These are phyloP conservation scores for Priceomyces fermenticarens DNA, from an alignment of 805 yeast species.

Conservation along the genomic window DNA sequence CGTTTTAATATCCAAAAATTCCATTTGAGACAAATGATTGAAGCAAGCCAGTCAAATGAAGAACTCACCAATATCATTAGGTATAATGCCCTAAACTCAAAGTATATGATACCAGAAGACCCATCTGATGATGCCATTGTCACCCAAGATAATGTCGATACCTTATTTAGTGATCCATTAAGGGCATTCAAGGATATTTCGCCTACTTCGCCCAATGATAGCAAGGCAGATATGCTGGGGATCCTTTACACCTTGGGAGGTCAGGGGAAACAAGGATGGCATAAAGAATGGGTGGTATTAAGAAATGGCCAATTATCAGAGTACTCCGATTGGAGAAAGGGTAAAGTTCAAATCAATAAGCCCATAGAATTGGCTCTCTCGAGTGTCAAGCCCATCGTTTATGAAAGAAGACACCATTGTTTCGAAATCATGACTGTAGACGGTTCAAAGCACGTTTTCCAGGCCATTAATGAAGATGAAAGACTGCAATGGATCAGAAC, in stretches of 20 bases:
- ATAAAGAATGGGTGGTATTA: conserved; percentile 81
- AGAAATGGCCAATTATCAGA: conserved; percentile 67
- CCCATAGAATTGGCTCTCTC: conserved; percentile 74
- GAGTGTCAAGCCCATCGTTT: conserved; percentile 47
- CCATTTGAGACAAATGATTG: conserved; percentile 40
- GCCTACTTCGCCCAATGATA: conserved; percentile 15
- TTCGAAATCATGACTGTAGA: conserved; percentile 73
- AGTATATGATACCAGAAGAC: background rate
- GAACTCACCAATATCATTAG: conserved; percentile 34
- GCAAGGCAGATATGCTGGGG: conserved; percentile 40
- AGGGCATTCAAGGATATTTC: conserved; percentile 5
- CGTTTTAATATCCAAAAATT: conserved; percentile 41
- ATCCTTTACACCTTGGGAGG: conserved; percentile 58
- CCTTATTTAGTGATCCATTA: conserved; percentile 19
- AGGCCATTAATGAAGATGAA: conserved; percentile 68
- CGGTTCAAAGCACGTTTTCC: conserved; percentile 66
- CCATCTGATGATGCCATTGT: conserved; percentile 13
- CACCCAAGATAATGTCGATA: conserved; percentile 26
- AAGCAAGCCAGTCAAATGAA: conserved; percentile 36
- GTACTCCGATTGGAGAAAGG: conserved; percentile 77
- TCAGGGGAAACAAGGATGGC: conserved; percentile 72
- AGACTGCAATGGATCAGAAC: conserved; percentile 65
- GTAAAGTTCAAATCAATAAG: conserved; percentile 54
- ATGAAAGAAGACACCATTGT: conserved; percentile 54
- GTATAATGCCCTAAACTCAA: conserved; percentile 20